A percentile compares a stretch with the other conserved stretches of the same genome.
Evolutionary conservation across 495 filamentous ascomycete genomes (phyloP).

Genomic region (Polyplosphaeria fusca): DNA sequence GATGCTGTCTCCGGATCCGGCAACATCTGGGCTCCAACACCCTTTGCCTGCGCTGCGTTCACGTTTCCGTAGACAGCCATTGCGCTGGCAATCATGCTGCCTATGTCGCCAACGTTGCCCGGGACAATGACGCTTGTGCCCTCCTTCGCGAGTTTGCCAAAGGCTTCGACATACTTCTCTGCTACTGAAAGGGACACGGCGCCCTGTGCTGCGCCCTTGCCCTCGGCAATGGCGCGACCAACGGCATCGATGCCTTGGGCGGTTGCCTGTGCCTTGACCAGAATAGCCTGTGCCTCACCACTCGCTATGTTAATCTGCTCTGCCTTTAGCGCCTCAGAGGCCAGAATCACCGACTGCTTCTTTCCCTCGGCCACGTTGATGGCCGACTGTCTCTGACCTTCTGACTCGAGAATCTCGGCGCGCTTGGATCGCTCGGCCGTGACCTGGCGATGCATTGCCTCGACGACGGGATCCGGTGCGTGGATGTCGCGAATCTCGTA

Average conservation of each 20-base stretch:
- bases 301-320: slow-evolving; percentile 89
- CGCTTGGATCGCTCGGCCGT: slow-evolving; percentile 95
- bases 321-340: slow-evolving; percentile 82
- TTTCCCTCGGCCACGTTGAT: slow-evolving; percentile 98
- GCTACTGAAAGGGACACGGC: slow-evolving; percentile 85
- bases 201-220: slow-evolving; percentile 68
- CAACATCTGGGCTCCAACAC: slow-evolving; percentile 52
- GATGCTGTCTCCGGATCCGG: slow-evolving; percentile 8
- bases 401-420: slow-evolving; percentile 93
- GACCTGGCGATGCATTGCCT: slow-evolving; percentile 96
- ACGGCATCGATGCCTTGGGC: slow-evolving; percentile 85
- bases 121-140: slow-evolving; percentile 92
- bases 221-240: slow-evolving; percentile 64
- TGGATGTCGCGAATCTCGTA: slow-evolving; percentile 99
- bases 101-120: slow-evolving; percentile 95
- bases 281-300: slow-evolving; percentile 92
- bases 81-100: slow-evolving; percentile 93
- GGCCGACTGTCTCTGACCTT: slow-evolving; percentile 90
- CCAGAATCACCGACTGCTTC: slow-evolving; percentile 93
- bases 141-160: slow-evolving; percentile 85
- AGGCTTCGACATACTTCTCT: slow-evolving; percentile 97
- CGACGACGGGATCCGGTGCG: slow-evolving; percentile 85
- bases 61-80: slow-evolving; percentile 96
- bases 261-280: slow-evolving; percentile 80
- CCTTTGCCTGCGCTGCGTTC: slow-evolving; percentile 73